These are phyloP conservation scores for Aegilops bicornis DNA, from an alignment of 176 grass and related monocot genomes.

Conservation along the genomic window DNA sequence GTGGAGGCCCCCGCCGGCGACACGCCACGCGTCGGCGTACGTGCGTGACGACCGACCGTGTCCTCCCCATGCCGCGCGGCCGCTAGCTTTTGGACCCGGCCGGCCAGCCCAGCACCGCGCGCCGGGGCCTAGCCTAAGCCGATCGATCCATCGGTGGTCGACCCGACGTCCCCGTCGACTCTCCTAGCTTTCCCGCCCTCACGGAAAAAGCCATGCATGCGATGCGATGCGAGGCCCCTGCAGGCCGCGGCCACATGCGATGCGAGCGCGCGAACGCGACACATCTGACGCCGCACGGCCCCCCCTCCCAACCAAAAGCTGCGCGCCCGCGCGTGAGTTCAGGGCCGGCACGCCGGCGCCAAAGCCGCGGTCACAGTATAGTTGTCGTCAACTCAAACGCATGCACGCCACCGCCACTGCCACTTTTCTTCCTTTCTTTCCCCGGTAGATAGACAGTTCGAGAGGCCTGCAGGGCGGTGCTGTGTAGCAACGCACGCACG, in stretches of 20 bases:
- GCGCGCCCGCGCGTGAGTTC: neutral
- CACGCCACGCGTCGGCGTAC: neutral
- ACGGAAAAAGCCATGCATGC: neutral
- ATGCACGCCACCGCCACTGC: neutral
- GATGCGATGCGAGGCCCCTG: neutral
- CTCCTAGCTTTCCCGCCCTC: too few species aligned
- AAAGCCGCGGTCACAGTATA: neutral
- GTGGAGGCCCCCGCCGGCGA: neutral
- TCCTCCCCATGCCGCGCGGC: neutral
- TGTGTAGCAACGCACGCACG: neutral
- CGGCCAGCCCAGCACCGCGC: neutral
- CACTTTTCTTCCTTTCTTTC: neutral
- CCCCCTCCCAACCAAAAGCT: slow-evolving; percentile 7
- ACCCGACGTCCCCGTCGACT: neutral
- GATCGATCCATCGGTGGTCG: neutral
- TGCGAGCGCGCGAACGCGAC: neutral
- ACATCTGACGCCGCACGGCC: slow-evolving; percentile 7
- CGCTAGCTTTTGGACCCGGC: neutral
- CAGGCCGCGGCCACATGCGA: neutral
- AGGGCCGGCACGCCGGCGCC: slow-evolving; percentile 27
- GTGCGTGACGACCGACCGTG: neutral
- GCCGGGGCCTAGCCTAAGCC: neutral
- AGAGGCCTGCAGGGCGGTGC: neutral
- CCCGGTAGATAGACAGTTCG: neutral
- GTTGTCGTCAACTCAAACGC: slow-evolving; percentile 15